Evolutionary conservation across 2,329 filamentous ascomycete genomes (phyloP).

Genomic region (Mycocentrospora acerina): DNA sequence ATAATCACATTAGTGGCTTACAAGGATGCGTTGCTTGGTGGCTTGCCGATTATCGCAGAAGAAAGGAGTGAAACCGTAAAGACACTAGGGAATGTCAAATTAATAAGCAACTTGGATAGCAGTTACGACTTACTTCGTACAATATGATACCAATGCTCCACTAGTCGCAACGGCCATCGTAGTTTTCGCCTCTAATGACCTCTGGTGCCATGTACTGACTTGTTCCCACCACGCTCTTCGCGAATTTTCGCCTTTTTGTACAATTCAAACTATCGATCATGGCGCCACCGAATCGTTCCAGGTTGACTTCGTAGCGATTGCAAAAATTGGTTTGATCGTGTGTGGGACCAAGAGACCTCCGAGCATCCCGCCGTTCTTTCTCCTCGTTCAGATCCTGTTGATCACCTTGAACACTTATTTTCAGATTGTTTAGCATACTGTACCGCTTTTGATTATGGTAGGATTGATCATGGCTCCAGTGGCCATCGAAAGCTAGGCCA

Average conservation of each 20-base stretch:
- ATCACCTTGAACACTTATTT: constrained; percentile 73
- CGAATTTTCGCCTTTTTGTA: constrained; percentile 65
- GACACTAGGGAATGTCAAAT: too few species aligned
- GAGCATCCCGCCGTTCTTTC: constrained; percentile 55
- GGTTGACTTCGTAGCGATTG: constrained; percentile 21
- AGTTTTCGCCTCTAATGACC: constrained; percentile 76
- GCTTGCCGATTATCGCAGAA: constrained; percentile 76
- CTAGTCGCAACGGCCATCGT: constrained; percentile 94
- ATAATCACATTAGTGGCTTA: constrained; percentile 44
- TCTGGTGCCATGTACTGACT: constrained; percentile 99
- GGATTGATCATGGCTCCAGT: constrained; percentile 87
- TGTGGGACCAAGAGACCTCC: constrained; percentile 41
- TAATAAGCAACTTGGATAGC: neutral
- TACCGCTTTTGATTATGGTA: constrained; percentile 87
- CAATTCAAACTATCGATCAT: constrained; percentile 48
- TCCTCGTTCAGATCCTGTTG: constrained; percentile 64
- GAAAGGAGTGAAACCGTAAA: constrained; percentile 91
- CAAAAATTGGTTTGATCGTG: constrained; percentile 24
- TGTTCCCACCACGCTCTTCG: constrained; percentile 86
- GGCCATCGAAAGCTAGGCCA: constrained; percentile 89
- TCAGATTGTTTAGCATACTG: constrained; percentile 72
- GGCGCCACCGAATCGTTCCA: constrained; percentile 27
- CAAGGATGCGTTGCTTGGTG: constrained; percentile 84
- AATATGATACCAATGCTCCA: constrained; percentile 95
- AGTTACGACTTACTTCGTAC: constrained; percentile 67